Evolutionary conservation across 2,329 filamentous ascomycete genomes (phyloP), one percentile per base, ranked within the genome.

Genomic region (Cladosporium sp.): DNA sequence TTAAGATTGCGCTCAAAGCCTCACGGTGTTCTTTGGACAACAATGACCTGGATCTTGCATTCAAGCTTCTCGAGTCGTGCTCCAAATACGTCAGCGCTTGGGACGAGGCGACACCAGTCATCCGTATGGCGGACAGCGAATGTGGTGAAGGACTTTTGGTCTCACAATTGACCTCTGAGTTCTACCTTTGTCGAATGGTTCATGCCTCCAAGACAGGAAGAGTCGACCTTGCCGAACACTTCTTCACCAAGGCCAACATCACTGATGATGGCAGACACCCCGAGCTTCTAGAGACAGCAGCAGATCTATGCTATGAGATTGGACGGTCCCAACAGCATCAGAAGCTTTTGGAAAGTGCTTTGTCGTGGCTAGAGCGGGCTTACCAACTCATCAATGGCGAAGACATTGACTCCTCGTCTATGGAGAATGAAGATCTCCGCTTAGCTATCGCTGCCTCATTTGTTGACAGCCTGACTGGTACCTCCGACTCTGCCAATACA

Each of bases 161-260:
- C 10, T 76, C 75, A 15, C 77, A 78, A 54, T 74, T 89, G 15
- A 80, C 86, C 36, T 81, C 82, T 0, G 87, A 92, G 69, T 93
- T 91, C 71, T 83, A 88, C 49, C 84, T 88, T 4, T 76, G 92
- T 67, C 85, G 91, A 36, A 87, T 87, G 44, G 83, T 85, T 36
- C 76, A 95, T 77, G 92, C 92, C 78, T 96, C 90, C 88, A 87
- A 88, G 71, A 88, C 93, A 73, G 83, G 86, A 49, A 86, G 89
- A 49, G 81, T 90, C 15, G 90, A 94, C 66, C 85, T 93, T 58
- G 91, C 92, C 32, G 92, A 96, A 64, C 87, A 92, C 76, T 87
- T 95, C 82, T 93, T 90, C 76, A 78, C 78, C 41, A 91, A 91
- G 71, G 78, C 87, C 57, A 71, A 79, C 68, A n/a, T 76, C 71